A percentile compares a stretch with the other conserved stretches of the same genome.
These are phyloP conservation scores for Boletus mariae DNA, from an alignment of 1,284 basidiomycete species.

Conservation along the genomic window DNA sequence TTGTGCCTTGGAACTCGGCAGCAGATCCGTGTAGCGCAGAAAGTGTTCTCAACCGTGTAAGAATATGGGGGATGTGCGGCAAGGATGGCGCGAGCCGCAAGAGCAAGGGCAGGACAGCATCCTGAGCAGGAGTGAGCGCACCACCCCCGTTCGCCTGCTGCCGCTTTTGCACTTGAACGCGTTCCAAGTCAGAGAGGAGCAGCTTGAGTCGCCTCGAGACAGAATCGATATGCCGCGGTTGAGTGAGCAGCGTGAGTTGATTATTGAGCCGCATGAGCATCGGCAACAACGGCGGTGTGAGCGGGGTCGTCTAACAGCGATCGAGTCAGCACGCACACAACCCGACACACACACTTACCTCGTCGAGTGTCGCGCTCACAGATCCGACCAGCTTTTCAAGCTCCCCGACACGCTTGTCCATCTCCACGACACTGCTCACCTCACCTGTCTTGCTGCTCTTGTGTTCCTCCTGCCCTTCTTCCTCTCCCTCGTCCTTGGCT, in stretches of 20 bases:
- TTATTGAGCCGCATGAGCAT: slow-evolving; percentile 81
- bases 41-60: slow-evolving; percentile 82
- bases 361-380: slow-evolving; percentile 65
- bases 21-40: slow-evolving; percentile 82
- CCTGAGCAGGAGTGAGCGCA: slow-evolving; percentile 48
- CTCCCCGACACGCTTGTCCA: slow-evolving; percentile 77
- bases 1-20: slow-evolving; percentile 66
- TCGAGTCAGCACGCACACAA: not conserved
- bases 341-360: slow-evolving; percentile 41
- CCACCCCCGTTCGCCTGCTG: slow-evolving; percentile 37
- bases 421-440: slow-evolving; percentile 52
- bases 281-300: slow-evolving; percentile 79
- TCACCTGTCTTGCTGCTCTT: slow-evolving; percentile 28
- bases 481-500: slow-evolving; percentile 36
- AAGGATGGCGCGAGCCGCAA: slow-evolving; percentile 82
- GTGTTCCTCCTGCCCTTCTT: slow-evolving; percentile 12
- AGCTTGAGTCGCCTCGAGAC: slow-evolving; percentile 92
- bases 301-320: slow-evolving; percentile 39
- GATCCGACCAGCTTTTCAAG: slow-evolving; percentile 80
- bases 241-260: slow-evolving; percentile 84
- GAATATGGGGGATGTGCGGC: slow-evolving; percentile 89
- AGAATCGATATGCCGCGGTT: slow-evolving; percentile 96
- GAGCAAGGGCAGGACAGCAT: slow-evolving; percentile 72
- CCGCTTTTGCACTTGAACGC: slow-evolving; percentile 47
- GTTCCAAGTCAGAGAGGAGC: slow-evolving; percentile 88